Conservation (phyloP, 305 asterid genomes). For the Fraxinus xanthoxyloides region DNA sequence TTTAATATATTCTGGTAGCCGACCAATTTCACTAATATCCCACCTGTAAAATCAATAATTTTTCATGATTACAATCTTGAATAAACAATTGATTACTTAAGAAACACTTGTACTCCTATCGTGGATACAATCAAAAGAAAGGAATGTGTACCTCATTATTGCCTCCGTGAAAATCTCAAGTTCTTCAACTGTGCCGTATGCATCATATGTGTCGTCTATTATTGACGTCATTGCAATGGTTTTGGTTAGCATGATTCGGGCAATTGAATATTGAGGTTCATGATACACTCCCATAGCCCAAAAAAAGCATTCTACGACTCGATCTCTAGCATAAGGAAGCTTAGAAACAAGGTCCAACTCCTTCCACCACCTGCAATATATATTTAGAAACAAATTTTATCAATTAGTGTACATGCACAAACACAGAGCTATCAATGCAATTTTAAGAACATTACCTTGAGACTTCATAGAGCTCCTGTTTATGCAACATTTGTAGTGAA, state of each 20-base stretch:
- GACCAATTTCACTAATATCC: background rate
- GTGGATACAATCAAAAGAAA: background rate
- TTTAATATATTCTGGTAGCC: background rate
- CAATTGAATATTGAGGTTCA: constrained; percentile 13
- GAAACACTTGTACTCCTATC: background rate
- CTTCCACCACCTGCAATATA: constrained; percentile 21
- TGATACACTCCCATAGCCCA: constrained; percentile 9
- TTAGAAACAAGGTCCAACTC: constrained; percentile 3
- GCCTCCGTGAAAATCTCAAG: background rate
- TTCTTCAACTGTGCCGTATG: background rate
- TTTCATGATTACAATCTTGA: background rate
- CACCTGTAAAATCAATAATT: background rate
- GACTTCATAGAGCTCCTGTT: background rate
- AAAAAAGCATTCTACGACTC: constrained; percentile 18
- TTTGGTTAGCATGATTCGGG: constrained; percentile 1
- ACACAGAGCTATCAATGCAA: background rate
- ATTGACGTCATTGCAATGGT: background rate
- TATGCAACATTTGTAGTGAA: background rate
- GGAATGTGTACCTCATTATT: background rate
- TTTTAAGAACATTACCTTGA: background rate
- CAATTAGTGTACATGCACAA: background rate
- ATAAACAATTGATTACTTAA: background rate
- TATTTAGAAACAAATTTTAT: background rate
- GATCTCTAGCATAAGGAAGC: constrained; percentile 17
- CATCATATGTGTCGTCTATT: background rate